Conservation (phyloP, 169 alveolate species). For the Plasmodium gallinaceum region DNA sequence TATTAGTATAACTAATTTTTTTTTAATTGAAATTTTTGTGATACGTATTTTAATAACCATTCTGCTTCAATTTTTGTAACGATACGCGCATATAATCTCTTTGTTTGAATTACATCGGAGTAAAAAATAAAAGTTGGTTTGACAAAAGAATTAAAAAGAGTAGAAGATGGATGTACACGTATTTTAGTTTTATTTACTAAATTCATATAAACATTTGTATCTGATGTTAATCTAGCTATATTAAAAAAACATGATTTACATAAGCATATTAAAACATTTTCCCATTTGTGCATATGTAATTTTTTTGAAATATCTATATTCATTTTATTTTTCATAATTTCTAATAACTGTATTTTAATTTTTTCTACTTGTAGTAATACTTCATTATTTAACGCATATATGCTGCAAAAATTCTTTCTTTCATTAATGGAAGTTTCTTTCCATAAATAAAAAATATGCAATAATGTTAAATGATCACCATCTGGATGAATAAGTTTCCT, state of each 20-base stretch:
- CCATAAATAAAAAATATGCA: conserved; percentile 89
- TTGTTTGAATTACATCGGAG: conserved; percentile 91
- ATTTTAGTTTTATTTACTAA: conserved; percentile 70
- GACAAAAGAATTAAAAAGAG: conserved; percentile 69
- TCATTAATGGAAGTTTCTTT: conserved; percentile 79
- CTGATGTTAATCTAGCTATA: conserved; percentile 78
- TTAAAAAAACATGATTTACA: conserved; percentile 83
- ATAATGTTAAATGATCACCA: conserved; percentile 97
- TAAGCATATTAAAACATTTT: conserved; percentile 76
- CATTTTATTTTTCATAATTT: conserved; percentile 40
- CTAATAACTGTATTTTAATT: conserved; percentile 52
- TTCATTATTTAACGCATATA: conserved; percentile 86
- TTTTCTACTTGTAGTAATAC: conserved; percentile 84
- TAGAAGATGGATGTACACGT: conserved; percentile 87
- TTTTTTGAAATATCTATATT: conserved; percentile 9
- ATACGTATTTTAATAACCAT: conserved; percentile 72
- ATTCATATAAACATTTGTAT: conserved; percentile 45
- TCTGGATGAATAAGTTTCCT: conserved; percentile 94
- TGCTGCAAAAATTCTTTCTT: conserved; percentile 87
- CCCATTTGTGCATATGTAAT: conserved; percentile 77
- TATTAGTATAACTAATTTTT: background rate
- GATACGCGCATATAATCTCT: conserved; percentile 89
- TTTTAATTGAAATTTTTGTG: conserved; percentile 28
- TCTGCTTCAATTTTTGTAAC: conserved; percentile 81
- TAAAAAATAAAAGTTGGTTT: conserved; percentile 89